Percentiles rank a stretch among this genome's conserved stretches.
Conservation (phyloP, 202 grass and related monocot genomes). For the Setaria viridis region DNA sequence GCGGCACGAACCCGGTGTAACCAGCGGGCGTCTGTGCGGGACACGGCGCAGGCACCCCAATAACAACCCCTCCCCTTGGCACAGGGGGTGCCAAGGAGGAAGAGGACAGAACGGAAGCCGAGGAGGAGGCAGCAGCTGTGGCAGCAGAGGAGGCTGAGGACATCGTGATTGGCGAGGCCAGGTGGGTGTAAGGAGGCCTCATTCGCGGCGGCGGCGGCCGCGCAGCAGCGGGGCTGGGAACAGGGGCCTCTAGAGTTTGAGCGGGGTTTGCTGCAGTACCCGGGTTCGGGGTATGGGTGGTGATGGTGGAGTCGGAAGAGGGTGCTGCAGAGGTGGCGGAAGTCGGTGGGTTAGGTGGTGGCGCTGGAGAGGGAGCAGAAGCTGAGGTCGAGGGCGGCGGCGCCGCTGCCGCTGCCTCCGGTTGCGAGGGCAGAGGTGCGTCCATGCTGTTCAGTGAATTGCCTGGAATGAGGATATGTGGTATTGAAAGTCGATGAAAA, state of each 20-base stretch:
- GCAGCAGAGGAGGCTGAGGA: constrained; percentile 49
- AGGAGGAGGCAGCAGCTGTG: constrained; percentile 36
- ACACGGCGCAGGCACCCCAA: constrained; percentile 57
- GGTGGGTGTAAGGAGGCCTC: constrained; percentile 62
- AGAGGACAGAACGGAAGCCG: constrained; percentile 23
- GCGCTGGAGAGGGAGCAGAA: constrained; percentile 25
- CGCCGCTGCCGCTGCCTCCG: constrained; percentile 31
- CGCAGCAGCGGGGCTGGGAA: constrained; percentile 20
- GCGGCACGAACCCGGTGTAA: constrained; percentile 60
- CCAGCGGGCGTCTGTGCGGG: constrained; percentile 50
- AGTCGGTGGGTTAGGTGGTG: constrained; percentile 16
- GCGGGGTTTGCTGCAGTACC: constrained; percentile 28
- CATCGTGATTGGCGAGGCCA: constrained; percentile 54
- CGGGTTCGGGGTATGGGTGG: constrained; percentile 21
- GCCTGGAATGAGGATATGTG: neutral
- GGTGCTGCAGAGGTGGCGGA: neutral
- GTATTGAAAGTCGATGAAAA: too few species aligned
- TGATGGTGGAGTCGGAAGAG: constrained; percentile 21
- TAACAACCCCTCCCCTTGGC: constrained; percentile 51
- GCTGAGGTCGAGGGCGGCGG: constrained; percentile 37
- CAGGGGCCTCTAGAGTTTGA: constrained; percentile 50
- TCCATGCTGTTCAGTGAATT: constrained; percentile 61
- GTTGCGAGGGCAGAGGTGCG: constrained; percentile 44
- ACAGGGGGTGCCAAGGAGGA: constrained; percentile 30
- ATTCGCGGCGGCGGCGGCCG: constrained; percentile 36